Evolutionary conservation across 78 protist species (phyloP), one percentile per base, ranked within the genome.

Genomic region (slime mould (Dictyostelium discoideum)): DNA sequence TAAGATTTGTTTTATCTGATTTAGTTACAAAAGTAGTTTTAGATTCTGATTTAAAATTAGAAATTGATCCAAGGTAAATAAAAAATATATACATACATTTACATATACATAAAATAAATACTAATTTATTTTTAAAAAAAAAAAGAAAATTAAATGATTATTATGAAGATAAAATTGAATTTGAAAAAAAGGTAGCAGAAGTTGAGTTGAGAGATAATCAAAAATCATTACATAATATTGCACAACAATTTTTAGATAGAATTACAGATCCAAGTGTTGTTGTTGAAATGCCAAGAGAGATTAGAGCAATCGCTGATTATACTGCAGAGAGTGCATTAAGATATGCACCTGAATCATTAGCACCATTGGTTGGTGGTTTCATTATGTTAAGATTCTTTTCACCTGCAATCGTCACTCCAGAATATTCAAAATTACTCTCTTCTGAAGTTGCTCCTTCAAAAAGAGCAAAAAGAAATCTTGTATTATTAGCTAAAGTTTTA

Each of bases 321-420:
- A 94, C 93, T 2, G 93, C 97, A 60, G 97, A 94, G 69, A 50
- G 76, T 46, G 97, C 97, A 37, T 29, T 85, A 9, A 83, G 57
- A 48, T 81, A 88, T 48, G 92, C 90, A n/a, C 97, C 97, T 22
- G 95, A 92, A 39, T 65, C 92, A 73, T n/a, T 86, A 2, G 85
- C 95, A 50, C 96, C 92, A 20, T 57, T 93, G 3, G 90, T 96
- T 14, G 97, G 97, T 50, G 97, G 97, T 26, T 93, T 96, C 63
- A 81, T 96, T 39, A 96, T 96, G 96, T 77, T 96, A 8, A 72
- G 97, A 39, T 96, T 81, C 96, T 96, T 93, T 86, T 69, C 96
- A 40, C 97, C 97, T 5, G 96, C 97, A 48, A 93, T 96, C 26
- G 96, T 96, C 0, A 93, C 97, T 39, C 96, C 96, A 3, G 97